Base-by-base conservation (phyloP, 2,329 filamentous ascomycete genomes). In the Paecilomyces dactylethromorphus region DNA sequence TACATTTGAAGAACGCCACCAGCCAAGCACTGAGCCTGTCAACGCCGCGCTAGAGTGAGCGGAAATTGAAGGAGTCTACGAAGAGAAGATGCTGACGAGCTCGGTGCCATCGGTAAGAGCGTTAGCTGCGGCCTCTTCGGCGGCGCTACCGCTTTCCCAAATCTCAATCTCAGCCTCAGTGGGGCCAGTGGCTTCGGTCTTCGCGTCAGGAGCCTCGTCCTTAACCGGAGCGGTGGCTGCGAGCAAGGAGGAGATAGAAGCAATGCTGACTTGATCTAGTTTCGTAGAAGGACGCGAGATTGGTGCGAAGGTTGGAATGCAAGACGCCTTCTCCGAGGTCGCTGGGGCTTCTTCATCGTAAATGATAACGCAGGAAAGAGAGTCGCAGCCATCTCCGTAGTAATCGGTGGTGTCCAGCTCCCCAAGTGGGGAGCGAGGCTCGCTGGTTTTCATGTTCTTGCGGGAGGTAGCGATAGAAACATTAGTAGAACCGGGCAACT, bases 341-440 rank as follows among this genome's bases (percentile, higher is more conserved):
- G 63, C 60, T 10, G 67, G 63, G 5, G 65, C 80, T 3, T 84
- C 83, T 39, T 88, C 85, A 7, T 77, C 85, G n/a, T 83, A 81
- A 1, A 90, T 75, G 13, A 89, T 74, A 53, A 89, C 77, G 32
- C 87, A 79, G 0, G 83, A 85, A 1, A 81, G 78, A 62, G 83
- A 83, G 68, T 89, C 84, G 61, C 84, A 88, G 3, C 84, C 88
- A 15, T 84, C 80, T 3, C 84, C 81, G 66, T 88, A 90, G 68
- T 85, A 91, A 54, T 90, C 86, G 21, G 83, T 78, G 1, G 84
- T 82, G 57, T 86, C 82, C 67, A 92, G 83, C 68, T 90, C 87
- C 8, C 83, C 83, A 1, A 92, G 78, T 0, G 88, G 87, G 4
- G 81, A 77, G 24, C 89, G 84, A 67, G 87, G 83, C 66, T 89